Base-by-base conservation (phyloP, 2,329 filamentous ascomycete species). In the Penicillium verrucosum region DNA sequence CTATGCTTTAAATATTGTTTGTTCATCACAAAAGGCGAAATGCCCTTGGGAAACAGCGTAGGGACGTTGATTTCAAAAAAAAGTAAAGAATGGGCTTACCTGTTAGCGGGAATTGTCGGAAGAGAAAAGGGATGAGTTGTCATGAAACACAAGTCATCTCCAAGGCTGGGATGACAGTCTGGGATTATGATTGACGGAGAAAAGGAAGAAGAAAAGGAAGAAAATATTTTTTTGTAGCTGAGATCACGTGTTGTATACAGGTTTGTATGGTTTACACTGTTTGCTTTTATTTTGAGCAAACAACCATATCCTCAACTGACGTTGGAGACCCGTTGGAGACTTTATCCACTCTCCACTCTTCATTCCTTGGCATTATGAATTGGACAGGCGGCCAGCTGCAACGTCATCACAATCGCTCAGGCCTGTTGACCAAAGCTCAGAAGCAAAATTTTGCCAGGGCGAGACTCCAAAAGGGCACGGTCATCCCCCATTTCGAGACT, bases 341-440 rank as follows among this genome's bases (percentile, higher is more conserved):
- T 18, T 40, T 38, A 49, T 32, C 51, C 27, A 32, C 34, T 47
- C 50, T 30, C 32, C 42, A 53, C 45, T 32, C 10, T 36, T 9
- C 21, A 52, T 41, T 40, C 42, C 42, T 40, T 45, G 49, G 38
- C 54, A 48, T 42, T 14, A 78, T 78, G 77, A 78, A 78, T 54
- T 78, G 77, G 76, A 77, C 73, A 25, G 75, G 76, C 53, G 75
- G 76, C 32, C 72, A 71, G 51, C 66, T 78, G 25, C 70, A 71
- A 48, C 75, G 75, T 37, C 71, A 77, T 61, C 73, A 74, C 12
- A 69, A 65, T 54, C 71, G 63, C 37, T 57, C 67, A 41, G 64
- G 66, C 40, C 61, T 60, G 6, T 44, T 65, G 7, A 62, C 64
- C 51, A 69, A 66, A 45, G 55, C 56, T 32, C 69, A 72, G 62